phyloP scores from a whole-genome alignment of 2,329 filamentous ascomycete species.

The Colletotrichum sp. region DNA sequence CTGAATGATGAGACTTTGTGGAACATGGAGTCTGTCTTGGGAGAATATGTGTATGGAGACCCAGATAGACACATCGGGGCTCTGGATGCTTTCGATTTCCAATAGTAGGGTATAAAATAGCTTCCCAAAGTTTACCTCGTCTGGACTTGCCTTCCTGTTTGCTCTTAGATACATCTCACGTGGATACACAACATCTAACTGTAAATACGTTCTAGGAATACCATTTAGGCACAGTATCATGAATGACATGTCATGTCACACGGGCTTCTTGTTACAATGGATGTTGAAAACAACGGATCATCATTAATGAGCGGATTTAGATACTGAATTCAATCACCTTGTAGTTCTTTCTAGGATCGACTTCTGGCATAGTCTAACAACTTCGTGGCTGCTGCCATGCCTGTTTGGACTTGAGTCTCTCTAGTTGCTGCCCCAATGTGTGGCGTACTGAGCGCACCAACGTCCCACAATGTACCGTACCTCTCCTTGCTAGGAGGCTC shows the following conservation, averaged over 20 bases:
- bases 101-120: neutral
- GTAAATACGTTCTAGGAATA: no score
- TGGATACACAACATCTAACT: neutral
- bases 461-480: constrained; percentile 37
- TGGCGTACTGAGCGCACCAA: constrained; percentile 44
- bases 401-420: constrained; percentile 33
- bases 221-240: neutral
- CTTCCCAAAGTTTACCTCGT: neutral
- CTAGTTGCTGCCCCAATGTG: constrained; percentile 51
- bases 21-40: constrained; percentile 23
- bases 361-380: constrained; percentile 24
- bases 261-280: neutral
- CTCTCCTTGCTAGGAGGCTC: constrained; percentile 40
- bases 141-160: neutral
- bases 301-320: neutral
- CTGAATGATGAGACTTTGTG: constrained; percentile 21
- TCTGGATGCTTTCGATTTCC: neutral
- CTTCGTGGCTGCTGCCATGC: constrained; percentile 27
- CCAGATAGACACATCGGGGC: neutral
- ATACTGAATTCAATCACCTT: neutral
- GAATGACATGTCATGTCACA: neutral
- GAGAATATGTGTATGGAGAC: constrained; percentile 24
- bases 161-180: neutral
- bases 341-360: neutral
- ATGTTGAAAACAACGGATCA: neutral